Evolutionary conservation across 495 filamentous ascomycete genomes (phyloP).

Genomic region (Xanthoparmelia taractica): DNA sequence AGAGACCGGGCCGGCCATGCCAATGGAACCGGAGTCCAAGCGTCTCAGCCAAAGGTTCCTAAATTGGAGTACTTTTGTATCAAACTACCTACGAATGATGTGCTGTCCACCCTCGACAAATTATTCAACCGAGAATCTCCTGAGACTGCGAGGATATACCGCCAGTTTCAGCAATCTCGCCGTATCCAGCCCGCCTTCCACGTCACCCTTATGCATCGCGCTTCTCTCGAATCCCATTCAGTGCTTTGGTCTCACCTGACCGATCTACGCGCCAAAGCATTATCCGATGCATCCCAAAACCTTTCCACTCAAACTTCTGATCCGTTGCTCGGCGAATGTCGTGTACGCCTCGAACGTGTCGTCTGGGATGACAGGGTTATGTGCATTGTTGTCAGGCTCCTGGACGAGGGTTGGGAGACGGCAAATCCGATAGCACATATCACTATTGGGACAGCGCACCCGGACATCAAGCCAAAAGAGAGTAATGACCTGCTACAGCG

Average conservation of each 20-base stretch:
- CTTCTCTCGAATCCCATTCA: constrained; percentile 46
- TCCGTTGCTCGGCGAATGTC: constrained; percentile 43
- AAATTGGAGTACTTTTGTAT: constrained; percentile 84
- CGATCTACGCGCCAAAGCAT: constrained; percentile 33
- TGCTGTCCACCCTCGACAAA: constrained; percentile 56
- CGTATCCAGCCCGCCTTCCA: constrained; percentile 85
- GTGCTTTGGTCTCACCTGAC: constrained; percentile 58
- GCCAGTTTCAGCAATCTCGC: constrained; percentile 59
- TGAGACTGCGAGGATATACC: constrained; percentile 57
- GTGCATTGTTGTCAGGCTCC: constrained; percentile 73
- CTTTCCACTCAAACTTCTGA: constrained; percentile 16
- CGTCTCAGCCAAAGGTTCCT: constrained; percentile 31
- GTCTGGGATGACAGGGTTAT: constrained; percentile 80
- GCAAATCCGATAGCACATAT: constrained; percentile 78
- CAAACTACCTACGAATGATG: constrained; percentile 47
- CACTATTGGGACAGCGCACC: constrained; percentile 72
- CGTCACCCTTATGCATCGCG: constrained; percentile 84
- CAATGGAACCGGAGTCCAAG: constrained; percentile 21
- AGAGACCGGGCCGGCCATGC: constrained; percentile 32
- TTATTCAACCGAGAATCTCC: constrained; percentile 48
- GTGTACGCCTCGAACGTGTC: constrained; percentile 56
- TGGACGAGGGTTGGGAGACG: constrained; percentile 54
- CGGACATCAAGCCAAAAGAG: constrained; percentile 79
- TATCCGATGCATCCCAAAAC: constrained; percentile 27
- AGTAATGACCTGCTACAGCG: constrained; percentile 72